A percentile compares a stretch with the other conserved stretches of the same genome.
These are phyloP conservation scores for Rhynchosporium secalis DNA, from an alignment of 2,329 filamentous ascomycete genomes.

Conservation along the genomic window DNA sequence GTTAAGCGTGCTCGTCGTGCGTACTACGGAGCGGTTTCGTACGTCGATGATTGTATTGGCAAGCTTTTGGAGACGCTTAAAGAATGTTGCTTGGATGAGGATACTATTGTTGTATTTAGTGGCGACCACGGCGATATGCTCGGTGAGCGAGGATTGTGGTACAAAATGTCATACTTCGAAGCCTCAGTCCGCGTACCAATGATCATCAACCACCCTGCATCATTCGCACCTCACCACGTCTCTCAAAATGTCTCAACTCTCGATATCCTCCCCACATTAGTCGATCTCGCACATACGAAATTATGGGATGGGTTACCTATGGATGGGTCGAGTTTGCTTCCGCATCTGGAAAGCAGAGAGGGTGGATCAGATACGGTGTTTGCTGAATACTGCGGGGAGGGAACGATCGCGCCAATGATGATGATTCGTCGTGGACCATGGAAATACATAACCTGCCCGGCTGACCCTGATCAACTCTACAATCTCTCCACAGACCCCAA, in stretches of 20 bases:
- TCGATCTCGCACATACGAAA: conserved; percentile 74
- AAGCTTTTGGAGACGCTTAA: conserved; percentile 76
- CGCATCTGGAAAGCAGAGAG: conserved; percentile 68
- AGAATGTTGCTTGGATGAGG: conserved; percentile 74
- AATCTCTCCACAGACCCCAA: conserved; percentile 67
- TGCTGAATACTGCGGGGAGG: conserved; percentile 93
- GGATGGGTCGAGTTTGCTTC: conserved; percentile 79
- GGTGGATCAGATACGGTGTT: conserved; percentile 81
- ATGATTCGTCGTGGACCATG: conserved; percentile 89
- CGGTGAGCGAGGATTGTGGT: conserved; percentile 88
- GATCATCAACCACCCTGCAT: conserved; percentile 76
- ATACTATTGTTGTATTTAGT: conserved; percentile 90
- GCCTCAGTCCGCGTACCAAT: conserved; percentile 86
- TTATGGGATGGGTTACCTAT: conserved; percentile 73
- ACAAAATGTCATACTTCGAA: conserved; percentile 98
- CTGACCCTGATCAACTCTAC: conserved; percentile 81
- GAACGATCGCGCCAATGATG: conserved; percentile 83
- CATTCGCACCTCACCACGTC: conserved; percentile 74
- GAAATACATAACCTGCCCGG: conserved; percentile 88
- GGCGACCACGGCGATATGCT: conserved; percentile 97
- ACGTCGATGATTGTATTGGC: conserved; percentile 90
- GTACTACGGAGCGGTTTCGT: conserved; percentile 91
- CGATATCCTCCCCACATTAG: conserved; percentile 85
- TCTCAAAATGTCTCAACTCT: conserved; percentile 85
- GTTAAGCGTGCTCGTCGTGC: conserved; percentile 82